These are phyloP conservation scores for Astragalus glycyphyllos DNA, from an alignment of 306 rosid genomes.

Conservation along the genomic window DNA sequence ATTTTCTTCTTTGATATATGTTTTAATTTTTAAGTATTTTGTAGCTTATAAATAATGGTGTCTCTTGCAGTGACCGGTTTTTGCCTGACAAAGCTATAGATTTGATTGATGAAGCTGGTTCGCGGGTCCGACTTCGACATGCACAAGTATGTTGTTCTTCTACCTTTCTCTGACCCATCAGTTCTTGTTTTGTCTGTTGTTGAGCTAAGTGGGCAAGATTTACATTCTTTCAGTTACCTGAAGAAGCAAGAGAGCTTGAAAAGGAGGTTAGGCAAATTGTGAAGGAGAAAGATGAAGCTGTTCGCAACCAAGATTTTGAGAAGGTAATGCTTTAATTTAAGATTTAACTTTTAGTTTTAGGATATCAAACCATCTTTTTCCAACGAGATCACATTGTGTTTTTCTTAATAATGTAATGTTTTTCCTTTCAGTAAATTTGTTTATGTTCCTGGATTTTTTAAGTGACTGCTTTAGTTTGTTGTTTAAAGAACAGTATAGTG, in stretches of 20 bases:
- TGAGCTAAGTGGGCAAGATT: constrained; percentile 35
- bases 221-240: constrained; percentile 71
- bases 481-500: constrained; percentile 1
- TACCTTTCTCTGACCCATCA: background rate
- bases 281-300: constrained; percentile 92
- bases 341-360: background rate
- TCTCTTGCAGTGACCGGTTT: constrained; percentile 78
- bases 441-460: background rate
- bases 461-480: constrained; percentile 16
- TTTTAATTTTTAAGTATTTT: constrained; percentile 22
- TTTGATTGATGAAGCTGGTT: constrained; percentile 97
- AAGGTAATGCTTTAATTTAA: constrained; percentile 58
- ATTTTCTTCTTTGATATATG: background rate
- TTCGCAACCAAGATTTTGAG: constrained; percentile 93
- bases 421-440: background rate
- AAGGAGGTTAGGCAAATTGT: constrained; percentile 88
- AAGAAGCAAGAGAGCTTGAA: constrained; percentile 89
- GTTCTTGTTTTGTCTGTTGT: constrained; percentile 1
- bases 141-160: constrained; percentile 69
- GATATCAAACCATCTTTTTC: background rate
- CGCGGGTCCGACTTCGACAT: constrained; percentile 90
- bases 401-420: background rate
- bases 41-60: constrained; percentile 26
- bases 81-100: constrained; percentile 97
- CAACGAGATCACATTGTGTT: background rate